Evolutionary conservation across 108 stramenopile genomes (phyloP).

Genomic region (Epithemia pelagica): DNA sequence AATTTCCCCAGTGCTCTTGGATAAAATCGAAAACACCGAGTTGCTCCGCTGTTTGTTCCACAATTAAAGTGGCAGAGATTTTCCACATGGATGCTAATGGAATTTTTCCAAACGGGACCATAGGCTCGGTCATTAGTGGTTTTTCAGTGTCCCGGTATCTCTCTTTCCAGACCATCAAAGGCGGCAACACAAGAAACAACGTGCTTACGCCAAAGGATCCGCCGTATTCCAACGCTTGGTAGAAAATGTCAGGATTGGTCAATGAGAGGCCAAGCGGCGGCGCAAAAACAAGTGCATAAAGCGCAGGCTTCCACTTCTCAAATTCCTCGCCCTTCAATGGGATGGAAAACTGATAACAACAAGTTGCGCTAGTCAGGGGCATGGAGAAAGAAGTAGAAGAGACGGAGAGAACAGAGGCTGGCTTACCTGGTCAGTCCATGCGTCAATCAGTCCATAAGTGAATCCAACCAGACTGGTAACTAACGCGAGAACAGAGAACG

Average conservation of each 20-base stretch:
- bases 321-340: constrained; percentile 31
- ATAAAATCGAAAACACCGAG: constrained; percentile 65
- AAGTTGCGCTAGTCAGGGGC: too few species aligned
- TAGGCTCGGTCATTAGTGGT: constrained; percentile 29
- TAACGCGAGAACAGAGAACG: constrained; percentile 56
- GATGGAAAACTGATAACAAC: constrained; percentile 8
- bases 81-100: constrained; percentile 63
- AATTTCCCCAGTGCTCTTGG: constrained; percentile 12
- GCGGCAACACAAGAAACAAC: constrained; percentile 64
- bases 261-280: constrained; percentile 42
- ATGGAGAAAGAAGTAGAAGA: neutral
- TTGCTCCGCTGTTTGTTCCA: constrained; percentile 74
- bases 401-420: constrained; percentile 1
- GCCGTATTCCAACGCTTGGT: constrained; percentile 55
- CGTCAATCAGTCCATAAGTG: constrained; percentile 62
- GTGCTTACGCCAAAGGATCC: constrained; percentile 68
- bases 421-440: constrained; percentile 56
- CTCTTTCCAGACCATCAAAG: constrained; percentile 70
- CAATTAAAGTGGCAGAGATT: constrained; percentile 63
- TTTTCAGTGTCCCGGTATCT: constrained; percentile 54
- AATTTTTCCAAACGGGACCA: constrained; percentile 72
- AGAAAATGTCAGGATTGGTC: constrained; percentile 47
- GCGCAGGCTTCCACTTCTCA: constrained; percentile 49
- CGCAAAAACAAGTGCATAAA: constrained; percentile 47
- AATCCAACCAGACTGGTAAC: constrained; percentile 68